These are phyloP conservation scores for Luzula sylvatica DNA, from an alignment of 176 grass and related monocot genomes.

Conservation along the genomic window DNA sequence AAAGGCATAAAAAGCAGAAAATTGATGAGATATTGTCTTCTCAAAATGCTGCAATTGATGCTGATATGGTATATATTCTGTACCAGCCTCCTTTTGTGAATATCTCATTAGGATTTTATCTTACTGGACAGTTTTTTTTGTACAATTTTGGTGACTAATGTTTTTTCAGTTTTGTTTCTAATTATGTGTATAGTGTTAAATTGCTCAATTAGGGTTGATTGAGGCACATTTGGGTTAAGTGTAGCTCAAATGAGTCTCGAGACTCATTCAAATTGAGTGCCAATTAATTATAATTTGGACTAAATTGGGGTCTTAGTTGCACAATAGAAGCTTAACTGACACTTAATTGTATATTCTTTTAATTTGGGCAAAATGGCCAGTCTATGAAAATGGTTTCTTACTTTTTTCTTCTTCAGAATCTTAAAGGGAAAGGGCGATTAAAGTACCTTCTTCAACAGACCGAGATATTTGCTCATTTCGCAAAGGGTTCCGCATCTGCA, in stretches of 20 bases:
- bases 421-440: slow-evolving; percentile 74
- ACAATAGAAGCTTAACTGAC: no score
- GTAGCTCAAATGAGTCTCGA: no score
- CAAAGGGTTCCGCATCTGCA: slow-evolving; percentile 52
- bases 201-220: background rate
- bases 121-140: slow-evolving; percentile 4
- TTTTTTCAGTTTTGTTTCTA: no score
- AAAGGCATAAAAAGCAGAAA: slow-evolving; percentile 72
- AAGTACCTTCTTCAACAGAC: slow-evolving; percentile 90
- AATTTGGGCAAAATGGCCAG: no score
- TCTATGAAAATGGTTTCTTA: no score
- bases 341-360: no score
- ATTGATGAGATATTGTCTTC: slow-evolving; percentile 61
- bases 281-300: no score
- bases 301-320: no score
- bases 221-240: background rate
- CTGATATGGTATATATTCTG: slow-evolving; percentile 58
- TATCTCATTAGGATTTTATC: background rate
- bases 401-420: slow-evolving; percentile 45
- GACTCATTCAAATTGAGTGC: no score
- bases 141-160: background rate
- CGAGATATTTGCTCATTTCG: slow-evolving; percentile 91
- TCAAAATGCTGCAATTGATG: slow-evolving; percentile 84
- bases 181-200: no score
- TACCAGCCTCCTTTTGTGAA: background rate